Evolutionary conservation across 2,329 filamentous ascomycete species (phyloP), one percentile per base, ranked within the genome.

Genomic region (Pseudonectria foliicola): DNA sequence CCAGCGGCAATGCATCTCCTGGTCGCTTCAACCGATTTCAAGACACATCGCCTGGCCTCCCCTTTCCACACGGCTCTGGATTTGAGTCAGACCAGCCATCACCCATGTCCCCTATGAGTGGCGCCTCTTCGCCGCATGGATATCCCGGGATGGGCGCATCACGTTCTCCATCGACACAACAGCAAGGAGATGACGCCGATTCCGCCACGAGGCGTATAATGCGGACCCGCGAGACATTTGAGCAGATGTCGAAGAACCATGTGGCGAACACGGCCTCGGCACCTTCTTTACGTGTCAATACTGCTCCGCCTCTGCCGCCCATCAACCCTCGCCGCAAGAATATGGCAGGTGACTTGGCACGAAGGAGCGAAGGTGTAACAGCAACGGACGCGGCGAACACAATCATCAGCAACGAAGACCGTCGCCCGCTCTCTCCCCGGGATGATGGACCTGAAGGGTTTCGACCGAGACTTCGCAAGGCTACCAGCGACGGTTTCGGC

Each of bases 281-380:
- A 6, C 59, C 63, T 1, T 62, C 63, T 38, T 43, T 64, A 27
- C 61, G 62, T 30, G 51, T 53, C 6, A 54, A 49, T 10, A 46
- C 50, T 16, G 63, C 60, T 3, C 73, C 74, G 3, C 74, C 74
- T 3, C 39, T 79, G 25, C 75, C 75, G 3, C 73, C 74, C 2
- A 73, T 79, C 51, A 78, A 78, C 49, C 75, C 75, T 18, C 65
- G 71, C 31, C 67, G 75, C 8, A 66, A 70, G 34, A 66, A 64
- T 8, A 54, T 63, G 2, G 51, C 64, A n/a, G 60, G 58, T 15
- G 55, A 56, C 4, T 41, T 66, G 13, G 45, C 55, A 26, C 57
- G 60, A 13, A 56, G 57, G 13, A 54, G 52, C 10, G 57, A 56
- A 5, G 62, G 66, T 10, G 57, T 60, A 21, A 38, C 42, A 10